Percentiles rank a stretch among this genome's conserved stretches.
Conservation (phyloP, 352 stramenopile genomes). For the Phytophthora citrophthora region DNA sequence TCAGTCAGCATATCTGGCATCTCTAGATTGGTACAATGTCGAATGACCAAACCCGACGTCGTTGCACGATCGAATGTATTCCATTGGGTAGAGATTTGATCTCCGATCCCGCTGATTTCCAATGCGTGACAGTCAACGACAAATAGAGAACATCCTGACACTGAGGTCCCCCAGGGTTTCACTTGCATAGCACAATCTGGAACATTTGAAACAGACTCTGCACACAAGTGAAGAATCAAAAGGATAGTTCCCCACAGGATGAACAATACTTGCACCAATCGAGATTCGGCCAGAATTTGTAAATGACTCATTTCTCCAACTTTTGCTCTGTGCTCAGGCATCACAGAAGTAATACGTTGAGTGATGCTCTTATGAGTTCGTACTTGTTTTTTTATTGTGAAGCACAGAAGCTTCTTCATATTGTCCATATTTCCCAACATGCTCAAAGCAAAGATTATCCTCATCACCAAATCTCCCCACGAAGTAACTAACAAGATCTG, state of each 20-base stretch:
- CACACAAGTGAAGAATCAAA: conserved; percentile 25
- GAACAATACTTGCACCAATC: conserved; percentile 9
- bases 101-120: background rate
- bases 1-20: conserved; percentile 35
- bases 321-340: background rate
- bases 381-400: background rate
- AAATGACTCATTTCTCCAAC: conserved; percentile 1
- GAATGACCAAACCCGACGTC: conserved; percentile 25
- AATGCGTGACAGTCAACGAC: conserved; percentile 32
- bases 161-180: conserved; percentile 28
- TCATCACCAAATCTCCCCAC: conserved; percentile 20
- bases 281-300: conserved; percentile 2
- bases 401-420: conserved; percentile 33
- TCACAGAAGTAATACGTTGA: conserved; percentile 6
- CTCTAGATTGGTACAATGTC: conserved; percentile 37
- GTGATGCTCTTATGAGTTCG: background rate
- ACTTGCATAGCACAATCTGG: conserved; percentile 29
- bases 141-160: conserved; percentile 34
- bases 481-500: conserved; percentile 36
- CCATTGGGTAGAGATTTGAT: conserved; percentile 11
- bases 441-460: conserved; percentile 23
- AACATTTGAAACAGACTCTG: conserved; percentile 14
- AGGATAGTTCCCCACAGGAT: conserved; percentile 18
- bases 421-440: conserved; percentile 27
- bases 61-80: conserved; percentile 22